Percentiles rank a stretch among this genome's conserved stretches.
These are phyloP conservation scores for Phytophthora europaea DNA, from an alignment of 352 stramenopile species.

Conservation along the genomic window DNA sequence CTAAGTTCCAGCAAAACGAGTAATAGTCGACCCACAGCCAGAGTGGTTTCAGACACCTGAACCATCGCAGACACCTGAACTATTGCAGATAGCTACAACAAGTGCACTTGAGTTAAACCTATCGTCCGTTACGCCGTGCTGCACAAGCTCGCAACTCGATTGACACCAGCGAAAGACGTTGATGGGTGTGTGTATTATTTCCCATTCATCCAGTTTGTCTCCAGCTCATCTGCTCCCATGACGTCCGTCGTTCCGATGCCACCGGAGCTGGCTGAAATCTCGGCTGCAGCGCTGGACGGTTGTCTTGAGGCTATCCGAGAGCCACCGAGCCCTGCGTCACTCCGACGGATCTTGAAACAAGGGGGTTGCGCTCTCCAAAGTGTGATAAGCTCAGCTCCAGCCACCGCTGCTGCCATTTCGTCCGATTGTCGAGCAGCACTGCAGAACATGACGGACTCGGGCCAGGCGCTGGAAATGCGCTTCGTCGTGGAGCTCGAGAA, in stretches of 20 bases:
- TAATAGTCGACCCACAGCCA: too few relatives aligned
- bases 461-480: neutral
- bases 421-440: neutral
- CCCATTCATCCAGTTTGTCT: neutral
- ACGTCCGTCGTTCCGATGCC: conserved; percentile 3
- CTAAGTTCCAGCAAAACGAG: too few relatives aligned
- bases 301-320: neutral
- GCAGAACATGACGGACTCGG: neutral
- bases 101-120: too few relatives aligned
- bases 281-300: neutral
- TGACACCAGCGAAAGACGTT: neutral
- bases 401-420: neutral
- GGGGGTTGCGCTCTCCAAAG: neutral
- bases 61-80: too few relatives aligned
- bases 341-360: neutral
- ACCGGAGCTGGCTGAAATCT: neutral
- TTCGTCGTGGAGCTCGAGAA: neutral
- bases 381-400: neutral
- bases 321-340: neutral
- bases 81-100: too few relatives aligned
- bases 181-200: neutral
- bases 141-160: neutral
- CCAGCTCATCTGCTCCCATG: neutral
- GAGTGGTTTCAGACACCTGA: too few relatives aligned
- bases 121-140: too few relatives aligned